Conservation (phyloP, 2,329 filamentous ascomycete genomes). For the Geosmithia flava region DNA sequence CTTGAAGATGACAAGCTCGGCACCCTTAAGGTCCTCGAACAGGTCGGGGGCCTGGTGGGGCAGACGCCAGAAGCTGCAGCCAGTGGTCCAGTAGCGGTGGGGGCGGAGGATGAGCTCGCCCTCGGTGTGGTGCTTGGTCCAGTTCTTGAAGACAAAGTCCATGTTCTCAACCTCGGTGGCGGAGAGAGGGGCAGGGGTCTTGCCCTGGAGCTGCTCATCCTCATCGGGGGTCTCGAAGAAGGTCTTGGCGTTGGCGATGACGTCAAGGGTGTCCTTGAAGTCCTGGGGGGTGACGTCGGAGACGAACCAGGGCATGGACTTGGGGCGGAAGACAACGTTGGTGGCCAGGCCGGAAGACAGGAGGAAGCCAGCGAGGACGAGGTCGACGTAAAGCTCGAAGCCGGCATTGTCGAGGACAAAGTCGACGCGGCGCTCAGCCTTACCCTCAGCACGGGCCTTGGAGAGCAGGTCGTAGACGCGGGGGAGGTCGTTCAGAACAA, state of each 20-base stretch:
- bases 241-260: constrained; percentile 59
- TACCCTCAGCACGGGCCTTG: constrained; percentile 48
- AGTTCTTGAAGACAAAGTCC: constrained; percentile 68
- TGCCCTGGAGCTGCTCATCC: constrained; percentile 46
- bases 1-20: constrained; percentile 90
- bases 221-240: constrained; percentile 72
- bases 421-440: constrained; percentile 67
- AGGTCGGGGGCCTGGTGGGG: constrained; percentile 56
- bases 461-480: constrained; percentile 58
- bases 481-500: constrained; percentile 74
- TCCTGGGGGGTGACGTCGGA: constrained; percentile 85
- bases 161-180: constrained; percentile 57
- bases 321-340: constrained; percentile 78
- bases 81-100: constrained; percentile 84
- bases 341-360: constrained; percentile 78
- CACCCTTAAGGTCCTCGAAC: constrained; percentile 64
- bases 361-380: constrained; percentile 84
- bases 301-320: constrained; percentile 96
- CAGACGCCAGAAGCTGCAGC: constrained; percentile 79
- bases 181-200: constrained; percentile 47
- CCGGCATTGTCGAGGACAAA: constrained; percentile 96
- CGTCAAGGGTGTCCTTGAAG: constrained; percentile 70
- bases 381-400: constrained; percentile 92
- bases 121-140: constrained; percentile 68
- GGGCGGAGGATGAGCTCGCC: constrained; percentile 74